These are phyloP conservation scores for Diaporthe australafricana DNA, from an alignment of 2,329 filamentous ascomycete genomes.

Conservation along the genomic window DNA sequence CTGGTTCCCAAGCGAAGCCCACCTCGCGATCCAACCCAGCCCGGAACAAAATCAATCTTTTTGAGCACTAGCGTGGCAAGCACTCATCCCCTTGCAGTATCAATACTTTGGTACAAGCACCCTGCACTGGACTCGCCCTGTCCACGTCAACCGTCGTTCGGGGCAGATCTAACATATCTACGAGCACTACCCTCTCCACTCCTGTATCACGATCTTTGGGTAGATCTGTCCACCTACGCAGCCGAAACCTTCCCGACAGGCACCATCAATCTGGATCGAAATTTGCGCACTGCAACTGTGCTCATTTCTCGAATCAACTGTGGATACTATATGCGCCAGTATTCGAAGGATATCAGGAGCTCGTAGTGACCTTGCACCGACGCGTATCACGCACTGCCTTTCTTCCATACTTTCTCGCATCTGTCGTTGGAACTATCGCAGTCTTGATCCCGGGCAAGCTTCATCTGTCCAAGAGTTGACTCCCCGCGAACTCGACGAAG, in stretches of 20 bases:
- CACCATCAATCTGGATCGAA: conserved; percentile 13
- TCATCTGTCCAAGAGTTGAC: not conserved
- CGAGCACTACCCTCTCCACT: conserved; percentile 27
- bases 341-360: not conserved
- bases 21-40: conserved; percentile 34
- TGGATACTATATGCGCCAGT: conserved; percentile 17
- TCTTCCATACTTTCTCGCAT: not conserved
- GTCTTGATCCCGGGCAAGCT: not conserved
- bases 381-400: conserved; percentile 10
- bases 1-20: conserved; percentile 31
- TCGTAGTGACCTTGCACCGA: not conserved
- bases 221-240: conserved; percentile 24
- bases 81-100: conserved; percentile 15
- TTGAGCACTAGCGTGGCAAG: conserved; percentile 28
- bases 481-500: not conserved
- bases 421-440: not conserved
- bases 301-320: conserved; percentile 24
- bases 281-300: conserved; percentile 20
- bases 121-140: conserved; percentile 13
- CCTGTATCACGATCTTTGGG: conserved; percentile 26
- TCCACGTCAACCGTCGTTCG: conserved; percentile 26
- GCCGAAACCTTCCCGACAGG: conserved; percentile 24
- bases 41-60: conserved; percentile 30
- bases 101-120: conserved; percentile 21
- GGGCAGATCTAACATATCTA: conserved; percentile 28